Base-by-base conservation (phyloP, 768 basidiomycete species). In the Phaeolepiota aurea region DNA sequence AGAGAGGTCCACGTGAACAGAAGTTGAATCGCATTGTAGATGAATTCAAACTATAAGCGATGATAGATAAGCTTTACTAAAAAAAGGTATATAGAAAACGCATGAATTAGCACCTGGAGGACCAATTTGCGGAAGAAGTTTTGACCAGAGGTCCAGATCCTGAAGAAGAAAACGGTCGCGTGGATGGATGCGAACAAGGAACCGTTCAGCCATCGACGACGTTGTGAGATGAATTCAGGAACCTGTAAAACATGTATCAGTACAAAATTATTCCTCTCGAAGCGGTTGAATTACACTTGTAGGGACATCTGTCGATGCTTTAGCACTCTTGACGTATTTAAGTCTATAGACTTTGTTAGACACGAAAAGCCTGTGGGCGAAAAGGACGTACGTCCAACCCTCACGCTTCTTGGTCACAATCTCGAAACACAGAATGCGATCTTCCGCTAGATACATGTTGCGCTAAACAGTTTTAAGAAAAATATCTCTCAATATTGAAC, bases 251-350 rank as follows among this genome's bases (percentile, higher is more conserved):
- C 5, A 39, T 37, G 22, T 12, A 45, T 40, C 16, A 20, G 37
- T 38, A 37, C n/a, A n/a, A n/a, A n/a, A n/a, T n/a, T n/a, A n/a
- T n/a, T n/a, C n/a, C n/a, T n/a, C n/a, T n/a, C n/a, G n/a, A n/a
- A n/a, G 40, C 18, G 14, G 20, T 30, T n/a, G 20, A 22, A 25
- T 43, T 36, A 79, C 81, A 14, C 79, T 72, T 25, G 89, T 84
- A 21, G 93, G 93, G 3, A 94, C 92, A 63, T 98, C 93, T n/a
- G 93, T 97, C 32, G 91, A 76, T 0, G 91, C 93, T 49, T 93
- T 91, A 12, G 93, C 93, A 52, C 79, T 86, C 72, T 90, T 90
- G 59, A 93, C 90, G 55, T 91, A 93, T 59, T 81, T 83, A 51
- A 89, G 63, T 12, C 84, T 87, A 46, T 38, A 28, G 16, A 34